These are phyloP conservation scores for Phytopythium montanum DNA, from an alignment of 352 stramenopile species.

Conservation along the genomic window DNA sequence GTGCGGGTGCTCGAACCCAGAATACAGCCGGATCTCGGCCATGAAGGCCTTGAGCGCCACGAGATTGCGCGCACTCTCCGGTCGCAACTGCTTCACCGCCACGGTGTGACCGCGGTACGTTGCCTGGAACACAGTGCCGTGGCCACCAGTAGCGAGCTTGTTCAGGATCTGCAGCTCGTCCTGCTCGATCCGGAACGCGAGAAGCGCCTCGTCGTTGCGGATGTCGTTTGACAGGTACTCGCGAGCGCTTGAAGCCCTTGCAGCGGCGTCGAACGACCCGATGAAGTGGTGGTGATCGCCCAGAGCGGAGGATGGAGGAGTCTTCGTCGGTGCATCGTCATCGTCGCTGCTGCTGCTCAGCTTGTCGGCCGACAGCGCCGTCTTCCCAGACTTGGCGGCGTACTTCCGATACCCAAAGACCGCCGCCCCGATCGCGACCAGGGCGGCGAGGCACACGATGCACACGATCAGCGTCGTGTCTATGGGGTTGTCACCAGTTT, in stretches of 20 bases:
- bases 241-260: neutral
- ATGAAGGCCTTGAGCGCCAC: conserved; percentile 34
- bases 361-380: neutral
- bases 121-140: conserved; percentile 31
- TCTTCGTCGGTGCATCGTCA: neutral
- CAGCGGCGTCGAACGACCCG: neutral
- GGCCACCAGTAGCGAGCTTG: conserved; percentile 28
- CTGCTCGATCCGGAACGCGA: conserved; percentile 28
- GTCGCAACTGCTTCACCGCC: conserved; percentile 36
- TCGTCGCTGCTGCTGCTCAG: neutral
- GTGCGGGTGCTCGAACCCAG: conserved; percentile 33
- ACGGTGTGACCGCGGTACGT: conserved; percentile 25
- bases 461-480: neutral
- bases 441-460: neutral
- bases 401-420: conserved; percentile 3
- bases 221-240: conserved; percentile 42
- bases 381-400: neutral
- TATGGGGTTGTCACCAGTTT: neutral
- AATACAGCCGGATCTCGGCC: conserved; percentile 44
- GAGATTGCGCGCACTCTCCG: conserved; percentile 25
- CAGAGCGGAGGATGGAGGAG: neutral
- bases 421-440: neutral
- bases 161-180: conserved; percentile 21
- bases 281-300: neutral
- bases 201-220: conserved; percentile 34